A percentile compares a stretch with the other conserved stretches of the same genome.
phyloP scores from a whole-genome alignment of 345 rosid genomes.

The Gossypium mustelinum region DNA sequence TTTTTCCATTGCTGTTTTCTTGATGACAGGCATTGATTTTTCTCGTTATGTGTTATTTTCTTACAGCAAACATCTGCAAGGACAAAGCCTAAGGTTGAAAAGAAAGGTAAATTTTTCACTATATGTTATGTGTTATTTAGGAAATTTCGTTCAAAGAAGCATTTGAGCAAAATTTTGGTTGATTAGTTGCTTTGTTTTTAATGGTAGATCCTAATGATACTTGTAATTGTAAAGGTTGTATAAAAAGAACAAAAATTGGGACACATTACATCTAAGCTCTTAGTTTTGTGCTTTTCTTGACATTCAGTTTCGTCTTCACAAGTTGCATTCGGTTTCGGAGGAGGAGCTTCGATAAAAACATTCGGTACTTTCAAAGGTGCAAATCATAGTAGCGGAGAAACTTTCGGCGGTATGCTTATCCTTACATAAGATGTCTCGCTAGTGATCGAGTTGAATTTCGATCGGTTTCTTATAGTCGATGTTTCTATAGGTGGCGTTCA shows the following conservation, averaged over 20 bases:
- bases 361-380: constrained; percentile 30
- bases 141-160: no score
- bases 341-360: constrained; percentile 36
- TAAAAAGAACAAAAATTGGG: neutral
- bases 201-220: neutral
- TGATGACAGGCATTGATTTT: neutral
- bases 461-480: constrained; percentile 7
- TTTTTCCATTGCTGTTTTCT: neutral
- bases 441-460: constrained; percentile 1
- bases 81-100: constrained; percentile 45
- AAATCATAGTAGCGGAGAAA: constrained; percentile 22
- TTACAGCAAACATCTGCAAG: constrained; percentile 39
- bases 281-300: neutral
- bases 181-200: neutral
- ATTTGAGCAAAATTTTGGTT: neutral
- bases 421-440: neutral
- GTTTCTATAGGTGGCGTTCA: constrained; percentile 39
- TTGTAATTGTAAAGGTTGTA: neutral
- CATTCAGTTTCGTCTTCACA: constrained; percentile 39
- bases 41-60: neutral
- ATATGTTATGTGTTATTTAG: no score
- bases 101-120: constrained; percentile 33
- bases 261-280: neutral
- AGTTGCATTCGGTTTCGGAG: constrained; percentile 53
- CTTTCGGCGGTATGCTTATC: constrained; percentile 24